Evolutionary conservation across 176 grass and related monocot species (phyloP).

Genomic region (Zoysia japonica): DNA sequence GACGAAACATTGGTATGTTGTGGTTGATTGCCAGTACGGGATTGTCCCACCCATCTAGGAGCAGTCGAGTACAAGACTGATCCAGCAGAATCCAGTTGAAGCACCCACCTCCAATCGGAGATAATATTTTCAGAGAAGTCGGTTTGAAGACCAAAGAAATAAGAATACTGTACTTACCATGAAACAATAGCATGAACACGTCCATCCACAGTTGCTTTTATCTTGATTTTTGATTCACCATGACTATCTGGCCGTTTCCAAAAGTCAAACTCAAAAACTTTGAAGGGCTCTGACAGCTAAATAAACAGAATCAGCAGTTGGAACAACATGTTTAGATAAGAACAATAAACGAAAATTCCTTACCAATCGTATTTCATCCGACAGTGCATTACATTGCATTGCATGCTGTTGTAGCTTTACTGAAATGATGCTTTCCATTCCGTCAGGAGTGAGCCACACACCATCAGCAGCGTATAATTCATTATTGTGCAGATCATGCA

Average conservation of each 20-base stretch:
- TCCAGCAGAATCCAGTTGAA: constrained; percentile 80
- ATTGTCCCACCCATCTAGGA: constrained; percentile 68
- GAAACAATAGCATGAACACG: constrained; percentile 81
- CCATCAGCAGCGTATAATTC: constrained; percentile 74
- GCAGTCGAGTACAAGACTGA: constrained; percentile 89
- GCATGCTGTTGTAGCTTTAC: constrained; percentile 79
- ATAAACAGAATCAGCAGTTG: constrained; percentile 47
- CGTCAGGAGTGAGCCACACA: constrained; percentile 61
- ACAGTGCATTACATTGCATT: constrained; percentile 82
- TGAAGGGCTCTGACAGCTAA: constrained; percentile 96
- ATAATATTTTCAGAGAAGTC: constrained; percentile 6
- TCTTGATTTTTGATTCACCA: constrained; percentile 56
- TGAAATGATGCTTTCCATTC: constrained; percentile 50
- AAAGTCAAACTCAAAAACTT: constrained; percentile 98
- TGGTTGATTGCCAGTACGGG: constrained; percentile 33
- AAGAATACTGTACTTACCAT: constrained; percentile 52
- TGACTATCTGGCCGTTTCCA: constrained; percentile 81
- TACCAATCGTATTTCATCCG: constrained; percentile 79
- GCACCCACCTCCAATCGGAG: constrained; percentile 79
- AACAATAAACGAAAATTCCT: constrained; percentile 4
- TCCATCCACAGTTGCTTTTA: constrained; percentile 64
- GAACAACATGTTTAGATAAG: constrained; percentile 28
- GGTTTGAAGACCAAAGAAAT: constrained; percentile 1
- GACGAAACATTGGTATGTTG: constrained; percentile 35
- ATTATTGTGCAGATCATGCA: constrained; percentile 79